Evolutionary conservation across 2,329 filamentous ascomycete species (phyloP).

Genomic region (Aspergillus intermedius): DNA sequence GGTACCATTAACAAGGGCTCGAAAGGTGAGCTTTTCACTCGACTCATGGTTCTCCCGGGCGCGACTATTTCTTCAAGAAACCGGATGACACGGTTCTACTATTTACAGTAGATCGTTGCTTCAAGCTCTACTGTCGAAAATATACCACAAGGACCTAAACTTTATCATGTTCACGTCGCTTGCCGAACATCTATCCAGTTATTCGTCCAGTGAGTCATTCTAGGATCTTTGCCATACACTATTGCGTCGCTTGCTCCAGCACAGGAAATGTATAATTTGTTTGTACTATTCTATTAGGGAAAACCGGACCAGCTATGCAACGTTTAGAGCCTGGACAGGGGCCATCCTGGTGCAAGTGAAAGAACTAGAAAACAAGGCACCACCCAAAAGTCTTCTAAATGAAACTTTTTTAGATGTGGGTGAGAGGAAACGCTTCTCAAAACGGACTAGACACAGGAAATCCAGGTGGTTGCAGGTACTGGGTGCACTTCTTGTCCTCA

Average conservation of each 20-base stretch:
- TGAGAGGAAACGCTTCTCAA: neutral
- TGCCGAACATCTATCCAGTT: too few relatives aligned
- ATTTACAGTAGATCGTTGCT: too few relatives aligned
- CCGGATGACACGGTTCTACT: neutral
- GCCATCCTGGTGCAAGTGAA: neutral
- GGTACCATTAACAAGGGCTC: neutral
- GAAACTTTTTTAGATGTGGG: neutral
- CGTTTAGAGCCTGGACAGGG: neutral
- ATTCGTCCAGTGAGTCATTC: too few relatives aligned
- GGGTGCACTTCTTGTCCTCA: neutral
- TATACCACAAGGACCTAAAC: too few relatives aligned
- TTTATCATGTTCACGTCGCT: neutral
- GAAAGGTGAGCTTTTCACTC: neutral
- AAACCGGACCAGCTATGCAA: neutral
- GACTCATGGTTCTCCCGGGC: too few relatives aligned
- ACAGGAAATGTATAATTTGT: neutral
- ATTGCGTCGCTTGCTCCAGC: neutral
- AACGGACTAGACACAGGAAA: neutral
- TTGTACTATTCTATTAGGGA: neutral
- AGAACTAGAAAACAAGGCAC: neutral
- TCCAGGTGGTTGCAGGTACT: neutral
- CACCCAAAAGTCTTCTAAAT: neutral
- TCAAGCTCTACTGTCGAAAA: too few relatives aligned
- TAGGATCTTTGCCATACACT: too few relatives aligned
- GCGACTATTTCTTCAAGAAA: neutral